A percentile compares a stretch with the other conserved stretches of the same genome.
Conservation (phyloP, 2,329 filamentous ascomycete genomes). For the Septoria linicola region DNA sequence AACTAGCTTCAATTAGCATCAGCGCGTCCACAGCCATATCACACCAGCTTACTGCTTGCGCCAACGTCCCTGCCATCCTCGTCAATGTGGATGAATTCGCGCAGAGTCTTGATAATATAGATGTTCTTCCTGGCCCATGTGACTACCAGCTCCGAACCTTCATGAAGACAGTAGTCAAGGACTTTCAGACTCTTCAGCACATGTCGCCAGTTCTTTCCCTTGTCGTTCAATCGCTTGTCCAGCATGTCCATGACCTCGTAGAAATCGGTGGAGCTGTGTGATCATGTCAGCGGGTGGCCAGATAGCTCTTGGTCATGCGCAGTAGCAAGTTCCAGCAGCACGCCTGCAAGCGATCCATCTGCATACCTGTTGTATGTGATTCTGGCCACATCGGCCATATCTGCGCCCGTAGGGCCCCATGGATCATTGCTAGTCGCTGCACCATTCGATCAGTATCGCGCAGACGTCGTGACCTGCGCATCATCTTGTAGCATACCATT, state of each 20-base stretch:
- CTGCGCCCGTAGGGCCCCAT: constrained; percentile 95
- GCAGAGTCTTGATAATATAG: constrained; percentile 97
- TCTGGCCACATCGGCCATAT: constrained; percentile 98
- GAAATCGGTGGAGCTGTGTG: constrained; percentile 81
- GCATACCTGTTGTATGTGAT: constrained; percentile 95
- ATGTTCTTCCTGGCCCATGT: constrained; percentile 98
- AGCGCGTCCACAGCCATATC: too few species aligned
- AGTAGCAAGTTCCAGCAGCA: too few species aligned
- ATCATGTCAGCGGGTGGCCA: constrained; percentile 10
- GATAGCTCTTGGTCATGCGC: too few species aligned
- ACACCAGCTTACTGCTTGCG: constrained; percentile 85
- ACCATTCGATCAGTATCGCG: constrained; percentile 22
- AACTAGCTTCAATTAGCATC: constrained; percentile 58
- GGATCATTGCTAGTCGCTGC: constrained; percentile 96
- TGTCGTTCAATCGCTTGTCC: constrained; percentile 97
- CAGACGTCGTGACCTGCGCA: constrained; percentile 3
- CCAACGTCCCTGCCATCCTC: constrained; percentile 95
- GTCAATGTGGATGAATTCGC: constrained; percentile 95
- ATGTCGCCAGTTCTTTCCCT: constrained; percentile 99
- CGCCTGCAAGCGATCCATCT: neutral
- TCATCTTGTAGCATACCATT: constrained; percentile 70
- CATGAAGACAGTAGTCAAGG: constrained; percentile 94
- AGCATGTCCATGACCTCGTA: constrained; percentile 99
- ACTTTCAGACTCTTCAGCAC: constrained; percentile 97
- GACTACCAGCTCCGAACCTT: constrained; percentile 92